A percentile compares a stretch with the other conserved stretches of the same genome.
Evolutionary conservation across 805 yeast genomes (phyloP).

Genomic region (Barnettozyma californica): DNA sequence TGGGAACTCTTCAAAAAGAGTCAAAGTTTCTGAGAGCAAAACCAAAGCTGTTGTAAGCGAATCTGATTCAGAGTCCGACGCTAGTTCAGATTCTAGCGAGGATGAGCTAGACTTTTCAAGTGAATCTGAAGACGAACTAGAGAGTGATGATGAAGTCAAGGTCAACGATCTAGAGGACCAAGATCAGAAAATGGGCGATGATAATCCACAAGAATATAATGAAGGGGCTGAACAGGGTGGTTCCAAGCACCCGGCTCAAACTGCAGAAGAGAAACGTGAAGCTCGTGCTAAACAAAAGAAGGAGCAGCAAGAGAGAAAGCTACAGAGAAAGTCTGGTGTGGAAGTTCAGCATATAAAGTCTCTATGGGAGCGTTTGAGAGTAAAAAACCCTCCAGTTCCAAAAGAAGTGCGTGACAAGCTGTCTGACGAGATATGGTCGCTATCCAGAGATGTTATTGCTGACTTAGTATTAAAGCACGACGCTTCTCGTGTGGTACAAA

Average conservation of each 20-base stretch:
- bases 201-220: slow-evolving; percentile 20
- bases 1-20: slow-evolving; percentile 13
- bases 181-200: slow-evolving; percentile 18
- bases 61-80: slow-evolving; percentile 30
- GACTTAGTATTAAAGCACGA: slow-evolving; percentile 94
- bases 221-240: slow-evolving; percentile 20
- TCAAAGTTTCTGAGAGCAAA: slow-evolving; percentile 10
- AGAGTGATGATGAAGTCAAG: slow-evolving; percentile 25
- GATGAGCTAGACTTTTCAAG: slow-evolving; percentile 27
- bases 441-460: slow-evolving; percentile 67
- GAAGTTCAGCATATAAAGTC: slow-evolving; percentile 81
- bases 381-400: slow-evolving; percentile 75
- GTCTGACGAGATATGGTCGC: slow-evolving; percentile 79
- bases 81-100: slow-evolving; percentile 21
- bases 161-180: slow-evolving; percentile 25
- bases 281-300: slow-evolving; percentile 81
- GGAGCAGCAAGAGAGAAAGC: slow-evolving; percentile 73
- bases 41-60: slow-evolving; percentile 9
- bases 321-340: slow-evolving; percentile 80
- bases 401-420: slow-evolving; percentile 70
- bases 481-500: slow-evolving; percentile 93
- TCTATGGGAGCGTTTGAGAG: slow-evolving; percentile 89
- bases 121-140: slow-evolving; percentile 29
- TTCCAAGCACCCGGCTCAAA: slow-evolving; percentile 24
- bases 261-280: slow-evolving; percentile 41